Evolutionary conservation across 2,329 filamentous ascomycete species (phyloP), one percentile per base, ranked within the genome.

Genomic region (Pyrenophora seminiperda): DNA sequence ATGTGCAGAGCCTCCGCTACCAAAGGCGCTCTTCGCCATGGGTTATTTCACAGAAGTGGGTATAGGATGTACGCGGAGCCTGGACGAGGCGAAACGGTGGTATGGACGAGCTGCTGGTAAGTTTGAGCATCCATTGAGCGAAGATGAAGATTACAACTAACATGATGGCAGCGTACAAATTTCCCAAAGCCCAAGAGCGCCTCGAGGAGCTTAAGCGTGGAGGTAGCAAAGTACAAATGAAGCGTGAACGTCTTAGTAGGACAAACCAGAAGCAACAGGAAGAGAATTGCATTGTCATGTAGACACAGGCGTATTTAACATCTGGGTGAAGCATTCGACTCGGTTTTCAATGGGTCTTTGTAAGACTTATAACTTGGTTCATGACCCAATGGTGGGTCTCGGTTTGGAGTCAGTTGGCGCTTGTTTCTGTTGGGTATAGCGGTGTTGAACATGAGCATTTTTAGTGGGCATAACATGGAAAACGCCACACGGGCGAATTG

Each of bases 11-110:
- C 77, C 76, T 10, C 77, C 77, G 2, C 76, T 97, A 30, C 86
- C 91, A 6, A 99, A 97, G 78, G 94, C 94, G 0, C 90, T 97
- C 76, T 97, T 97, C 75, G 94, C 93, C 0, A 96, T 99, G 89
- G 94, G 94, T 0, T 97, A 97, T 75, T 97, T 96, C 69, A 95
- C 90, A 0, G 94, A 99, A 74, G 87, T 94, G 40, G 94, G 94
- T 10, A 97, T 99, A 62, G 94, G 94, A 22, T 86, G 90, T 58
- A 81, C 87, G 13, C 85, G 89, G 7, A 95, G 93, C 71, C 66
- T 97, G 63, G 94, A 99, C 66, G 94, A 97, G 75, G 94, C 93
- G 17, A 97, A 96, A 80, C 84, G 91, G 63, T 99, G 94, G 94
- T 99, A 99, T 76, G 97, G 92, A 83, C 83, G 93, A 72, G 92